These are phyloP conservation scores for Bonnemaisonia californica DNA, from an alignment of 31 red algal genomes.

Conservation along the genomic window DNA sequence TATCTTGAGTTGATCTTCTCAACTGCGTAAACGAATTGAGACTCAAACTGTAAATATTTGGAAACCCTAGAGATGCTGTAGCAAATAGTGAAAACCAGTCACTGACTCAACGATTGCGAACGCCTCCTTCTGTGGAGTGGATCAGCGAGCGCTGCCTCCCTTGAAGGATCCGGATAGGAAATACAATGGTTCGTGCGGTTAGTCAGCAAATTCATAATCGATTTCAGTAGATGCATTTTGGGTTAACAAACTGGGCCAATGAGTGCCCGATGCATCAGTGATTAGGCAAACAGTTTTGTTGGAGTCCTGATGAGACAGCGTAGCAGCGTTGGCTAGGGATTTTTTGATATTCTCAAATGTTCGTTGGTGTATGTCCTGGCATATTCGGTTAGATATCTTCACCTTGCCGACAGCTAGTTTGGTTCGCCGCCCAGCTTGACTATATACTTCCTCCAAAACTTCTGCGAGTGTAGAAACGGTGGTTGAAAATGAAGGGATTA, in stretches of 20 bases:
- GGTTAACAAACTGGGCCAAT: background rate
- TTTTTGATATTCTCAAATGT: background rate
- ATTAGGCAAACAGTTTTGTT: background rate
- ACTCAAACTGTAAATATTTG: slow-evolving; percentile 15
- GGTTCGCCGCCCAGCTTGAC: background rate
- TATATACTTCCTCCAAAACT: slow-evolving; percentile 7
- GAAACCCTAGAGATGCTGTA: background rate
- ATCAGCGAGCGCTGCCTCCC: background rate
- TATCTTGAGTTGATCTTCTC: too few relatives aligned
- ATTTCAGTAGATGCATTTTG: background rate
- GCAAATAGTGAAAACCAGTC: background rate
- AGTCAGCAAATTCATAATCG: background rate
- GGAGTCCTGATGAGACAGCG: background rate
- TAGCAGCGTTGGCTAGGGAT: background rate
- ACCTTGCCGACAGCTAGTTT: background rate
- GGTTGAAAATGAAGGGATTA: background rate
- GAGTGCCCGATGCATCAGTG: background rate
- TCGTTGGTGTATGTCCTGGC: background rate
- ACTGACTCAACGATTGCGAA: background rate
- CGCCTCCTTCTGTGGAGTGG: background rate
- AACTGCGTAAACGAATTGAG: too few relatives aligned
- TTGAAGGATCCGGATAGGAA: slow-evolving; percentile 4
- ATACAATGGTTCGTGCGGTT: background rate
- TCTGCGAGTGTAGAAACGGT: background rate
- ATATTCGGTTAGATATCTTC: background rate